These are phyloP conservation scores for Kodamaea fungicola DNA, from an alignment of 1,139 yeast species.

Conservation along the genomic window DNA sequence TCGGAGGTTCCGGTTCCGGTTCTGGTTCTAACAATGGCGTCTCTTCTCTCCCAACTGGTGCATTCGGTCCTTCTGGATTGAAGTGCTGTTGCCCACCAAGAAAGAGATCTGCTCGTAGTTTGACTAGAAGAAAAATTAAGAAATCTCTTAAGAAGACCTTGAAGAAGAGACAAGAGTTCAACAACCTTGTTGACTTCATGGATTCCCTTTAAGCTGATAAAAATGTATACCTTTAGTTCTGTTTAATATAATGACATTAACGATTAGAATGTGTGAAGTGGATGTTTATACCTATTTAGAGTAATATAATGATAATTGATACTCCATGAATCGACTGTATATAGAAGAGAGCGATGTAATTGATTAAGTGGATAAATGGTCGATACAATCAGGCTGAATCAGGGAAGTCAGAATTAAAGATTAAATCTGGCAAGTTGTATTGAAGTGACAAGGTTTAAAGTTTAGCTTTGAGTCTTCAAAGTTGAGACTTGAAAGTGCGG, in stretches of 20 bases:
- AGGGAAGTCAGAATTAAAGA: no score
- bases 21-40: slow-evolving; percentile 8
- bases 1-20: slow-evolving; percentile 13
- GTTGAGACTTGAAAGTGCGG: no score
- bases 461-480: no score
- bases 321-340: no score
- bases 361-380: no score
- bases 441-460: no score
- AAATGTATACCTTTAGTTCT: slow-evolving; percentile 3
- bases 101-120: slow-evolving; percentile 18
- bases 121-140: slow-evolving; percentile 15
- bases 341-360: no score
- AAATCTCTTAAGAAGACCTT: slow-evolving; percentile 17
- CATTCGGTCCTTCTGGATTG: slow-evolving; percentile 11
- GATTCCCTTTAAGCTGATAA: slow-evolving; percentile 8
- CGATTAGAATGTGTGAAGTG: background rate
- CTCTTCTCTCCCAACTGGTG: slow-evolving; percentile 11
- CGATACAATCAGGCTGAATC: no score
- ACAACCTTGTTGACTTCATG: slow-evolving; percentile 11
- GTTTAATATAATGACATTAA: slow-evolving; percentile 4
- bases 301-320: no score
- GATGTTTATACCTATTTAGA: no score
- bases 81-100: slow-evolving; percentile 19
- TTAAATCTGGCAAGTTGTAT: no score
- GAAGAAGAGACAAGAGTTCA: slow-evolving; percentile 13